phyloP scores from a whole-genome alignment of 352 stramenopile genomes.

The Globisporangium heterothallicum region DNA sequence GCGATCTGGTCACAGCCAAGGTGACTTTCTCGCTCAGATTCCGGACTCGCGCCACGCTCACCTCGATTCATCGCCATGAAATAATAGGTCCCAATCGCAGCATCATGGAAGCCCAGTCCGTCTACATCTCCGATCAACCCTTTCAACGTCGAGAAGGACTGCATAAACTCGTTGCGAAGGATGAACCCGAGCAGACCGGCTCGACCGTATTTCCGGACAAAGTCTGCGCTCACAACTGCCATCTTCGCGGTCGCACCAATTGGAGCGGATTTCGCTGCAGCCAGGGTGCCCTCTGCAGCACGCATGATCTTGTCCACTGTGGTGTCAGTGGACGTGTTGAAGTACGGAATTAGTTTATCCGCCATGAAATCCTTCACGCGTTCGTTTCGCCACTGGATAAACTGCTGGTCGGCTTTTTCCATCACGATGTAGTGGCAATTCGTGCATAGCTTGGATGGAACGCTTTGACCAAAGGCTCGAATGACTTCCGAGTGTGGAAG shows the following conservation, averaged over 20 bases:
- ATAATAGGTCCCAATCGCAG: slow-evolving; percentile 81
- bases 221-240: slow-evolving; percentile 80
- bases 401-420: slow-evolving; percentile 73
- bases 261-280: slow-evolving; percentile 67
- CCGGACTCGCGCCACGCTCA: slow-evolving; percentile 63
- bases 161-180: slow-evolving; percentile 85
- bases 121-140: slow-evolving; percentile 74
- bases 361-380: slow-evolving; percentile 72
- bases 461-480: slow-evolving; percentile 59
- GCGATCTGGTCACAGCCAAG: slow-evolving; percentile 47
- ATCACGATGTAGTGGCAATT: slow-evolving; percentile 68
- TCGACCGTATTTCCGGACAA: slow-evolving; percentile 79
- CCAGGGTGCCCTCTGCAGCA: slow-evolving; percentile 69
- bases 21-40: slow-evolving; percentile 57
- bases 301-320: slow-evolving; percentile 81
- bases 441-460: slow-evolving; percentile 55
- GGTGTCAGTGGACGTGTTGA: slow-evolving; percentile 76
- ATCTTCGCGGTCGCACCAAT: slow-evolving; percentile 81
- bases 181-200: slow-evolving; percentile 80
- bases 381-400: slow-evolving; percentile 74
- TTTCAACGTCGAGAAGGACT: slow-evolving; percentile 83
- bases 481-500: slow-evolving; percentile 52
- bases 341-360: slow-evolving; percentile 67
- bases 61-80: slow-evolving; percentile 88
- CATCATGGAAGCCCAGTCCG: slow-evolving; percentile 79